Percentiles rank a stretch among this genome's conserved stretches.
Evolutionary conservation across 805 yeast species (phyloP).

Genomic region (Saturnispora mendoncae): DNA sequence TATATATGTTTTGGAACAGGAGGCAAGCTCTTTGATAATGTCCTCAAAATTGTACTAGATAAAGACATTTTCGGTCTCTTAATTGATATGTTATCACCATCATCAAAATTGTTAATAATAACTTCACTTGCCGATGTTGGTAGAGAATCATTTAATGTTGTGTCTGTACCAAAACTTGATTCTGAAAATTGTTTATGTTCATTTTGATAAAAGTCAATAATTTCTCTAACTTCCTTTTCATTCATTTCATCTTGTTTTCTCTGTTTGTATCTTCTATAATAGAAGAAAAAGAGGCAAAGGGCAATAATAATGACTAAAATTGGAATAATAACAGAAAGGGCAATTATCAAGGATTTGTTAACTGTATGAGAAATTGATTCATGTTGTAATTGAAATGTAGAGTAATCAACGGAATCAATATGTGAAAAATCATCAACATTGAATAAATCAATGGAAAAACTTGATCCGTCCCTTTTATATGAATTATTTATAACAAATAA

Average conservation of each 20-base stretch:
- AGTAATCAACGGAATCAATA: slow-evolving; percentile 28
- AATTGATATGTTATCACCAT: slow-evolving; percentile 39
- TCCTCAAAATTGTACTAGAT: slow-evolving; percentile 2
- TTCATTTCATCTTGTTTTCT: slow-evolving; percentile 23
- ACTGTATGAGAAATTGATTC: slow-evolving; percentile 8
- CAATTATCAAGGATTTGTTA: slow-evolving; percentile 32
- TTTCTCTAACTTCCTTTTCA: slow-evolving; percentile 24
- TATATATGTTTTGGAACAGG: slow-evolving; percentile 11
- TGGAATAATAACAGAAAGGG: slow-evolving; percentile 39
- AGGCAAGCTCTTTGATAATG: slow-evolving; percentile 8
- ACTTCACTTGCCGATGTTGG: slow-evolving; percentile 15
- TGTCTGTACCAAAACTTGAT: slow-evolving; percentile 17
- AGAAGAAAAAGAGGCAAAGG: slow-evolving; percentile 24
- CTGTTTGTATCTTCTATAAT: slow-evolving; percentile 24
- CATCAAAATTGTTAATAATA: slow-evolving; percentile 26
- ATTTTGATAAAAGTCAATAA: slow-evolving; percentile 27
- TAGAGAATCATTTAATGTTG: slow-evolving; percentile 8
- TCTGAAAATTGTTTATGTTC: slow-evolving; percentile 19
- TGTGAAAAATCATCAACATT: slow-evolving; percentile 31
- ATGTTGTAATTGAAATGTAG: slow-evolving; percentile 15
- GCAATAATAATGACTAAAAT: slow-evolving; percentile 30
- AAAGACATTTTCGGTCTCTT: slow-evolving; percentile 16
- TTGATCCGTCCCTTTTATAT: slow-evolving; percentile 10
- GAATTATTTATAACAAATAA: slow-evolving; percentile 33
- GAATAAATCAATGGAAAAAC: slow-evolving; percentile 34